phyloP scores from a whole-genome alignment of 768 basidiomycete species.

The Trametopsis cervina region DNA sequence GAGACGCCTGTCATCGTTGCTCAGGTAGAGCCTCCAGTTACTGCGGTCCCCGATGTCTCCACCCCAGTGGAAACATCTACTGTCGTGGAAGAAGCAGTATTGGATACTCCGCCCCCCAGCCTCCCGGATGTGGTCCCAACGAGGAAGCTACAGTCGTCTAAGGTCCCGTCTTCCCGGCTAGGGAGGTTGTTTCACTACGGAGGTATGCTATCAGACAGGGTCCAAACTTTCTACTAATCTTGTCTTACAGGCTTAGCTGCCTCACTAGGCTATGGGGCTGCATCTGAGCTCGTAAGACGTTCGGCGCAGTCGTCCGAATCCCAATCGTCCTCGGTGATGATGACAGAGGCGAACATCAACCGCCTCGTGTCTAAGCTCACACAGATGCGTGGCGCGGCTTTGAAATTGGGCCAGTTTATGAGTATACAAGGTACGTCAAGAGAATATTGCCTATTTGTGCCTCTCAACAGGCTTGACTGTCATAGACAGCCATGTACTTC shows the following conservation, averaged over 20 bases:
- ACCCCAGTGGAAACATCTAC: too few relatives aligned
- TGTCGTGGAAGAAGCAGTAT: too few relatives aligned
- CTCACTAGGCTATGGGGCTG: constrained; percentile 83
- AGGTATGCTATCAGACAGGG: constrained; percentile 44
- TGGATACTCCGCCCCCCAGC: too few relatives aligned
- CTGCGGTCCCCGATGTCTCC: background rate
- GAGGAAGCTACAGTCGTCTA: constrained; percentile 67
- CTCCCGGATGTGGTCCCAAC: constrained; percentile 6
- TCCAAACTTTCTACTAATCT: background rate
- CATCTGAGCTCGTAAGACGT: constrained; percentile 76
- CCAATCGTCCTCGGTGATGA: constrained; percentile 50
- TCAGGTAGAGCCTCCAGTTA: too few relatives aligned
- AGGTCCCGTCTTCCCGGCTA: constrained; percentile 84
- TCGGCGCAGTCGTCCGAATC: constrained; percentile 36
- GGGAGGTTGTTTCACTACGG: constrained; percentile 94
- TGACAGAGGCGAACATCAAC: constrained; percentile 88
- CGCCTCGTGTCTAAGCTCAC: constrained; percentile 89
- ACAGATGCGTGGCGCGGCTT: constrained; percentile 92
- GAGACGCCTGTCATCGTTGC: too few relatives aligned
- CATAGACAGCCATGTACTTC: constrained; percentile 81
- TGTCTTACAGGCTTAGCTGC: constrained; percentile 71
- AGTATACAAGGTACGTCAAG: constrained; percentile 78
- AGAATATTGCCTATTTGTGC: background rate
- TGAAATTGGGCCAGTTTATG: constrained; percentile 96
- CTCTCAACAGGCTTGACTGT: background rate